Percentiles rank a stretch among this genome's conserved stretches.
Conservation (phyloP, 257 asterid genomes). For the Plectranthus barbatus region DNA sequence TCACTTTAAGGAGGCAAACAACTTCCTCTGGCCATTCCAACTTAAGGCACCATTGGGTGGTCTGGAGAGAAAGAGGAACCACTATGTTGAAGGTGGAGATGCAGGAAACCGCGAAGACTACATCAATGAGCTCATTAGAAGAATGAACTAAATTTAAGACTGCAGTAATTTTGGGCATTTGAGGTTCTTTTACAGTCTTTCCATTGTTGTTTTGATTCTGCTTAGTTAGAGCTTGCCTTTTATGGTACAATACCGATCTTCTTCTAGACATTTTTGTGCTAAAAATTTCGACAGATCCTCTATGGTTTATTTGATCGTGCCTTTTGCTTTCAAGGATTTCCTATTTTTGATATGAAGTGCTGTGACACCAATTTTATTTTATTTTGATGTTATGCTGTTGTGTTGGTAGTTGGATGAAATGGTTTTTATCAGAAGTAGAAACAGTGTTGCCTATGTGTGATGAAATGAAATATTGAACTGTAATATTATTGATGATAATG, state of each 20-base stretch:
- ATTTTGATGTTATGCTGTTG: too few relatives aligned
- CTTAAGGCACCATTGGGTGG: constrained; percentile 66
- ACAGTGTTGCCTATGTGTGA: too few relatives aligned
- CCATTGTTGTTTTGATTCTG: background rate
- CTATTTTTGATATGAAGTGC: too few relatives aligned
- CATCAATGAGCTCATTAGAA: constrained; percentile 51
- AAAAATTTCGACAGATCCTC: background rate
- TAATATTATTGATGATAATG: too few relatives aligned
- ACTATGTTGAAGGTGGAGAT: constrained; percentile 63
- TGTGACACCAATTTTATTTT: too few relatives aligned
- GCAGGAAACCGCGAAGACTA: constrained; percentile 58
- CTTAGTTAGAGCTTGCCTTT: background rate
- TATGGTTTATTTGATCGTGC: background rate
- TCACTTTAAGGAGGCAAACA: constrained; percentile 58
- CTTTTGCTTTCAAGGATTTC: background rate
- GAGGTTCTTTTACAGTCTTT: constrained; percentile 5
- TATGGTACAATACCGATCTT: background rate
- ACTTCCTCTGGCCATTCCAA: constrained; percentile 63
- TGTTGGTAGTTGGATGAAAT: too few relatives aligned
- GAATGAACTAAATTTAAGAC: constrained; percentile 42
- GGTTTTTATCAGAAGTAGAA: too few relatives aligned
- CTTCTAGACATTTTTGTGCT: constrained; percentile 7
- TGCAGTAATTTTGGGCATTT: background rate
- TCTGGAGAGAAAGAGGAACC: constrained; percentile 55
- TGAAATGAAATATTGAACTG: background rate